Evolutionary conservation across 768 basidiomycete species (phyloP), one percentile per base, ranked within the genome.

Genomic region (Trametes gibbosa): DNA sequence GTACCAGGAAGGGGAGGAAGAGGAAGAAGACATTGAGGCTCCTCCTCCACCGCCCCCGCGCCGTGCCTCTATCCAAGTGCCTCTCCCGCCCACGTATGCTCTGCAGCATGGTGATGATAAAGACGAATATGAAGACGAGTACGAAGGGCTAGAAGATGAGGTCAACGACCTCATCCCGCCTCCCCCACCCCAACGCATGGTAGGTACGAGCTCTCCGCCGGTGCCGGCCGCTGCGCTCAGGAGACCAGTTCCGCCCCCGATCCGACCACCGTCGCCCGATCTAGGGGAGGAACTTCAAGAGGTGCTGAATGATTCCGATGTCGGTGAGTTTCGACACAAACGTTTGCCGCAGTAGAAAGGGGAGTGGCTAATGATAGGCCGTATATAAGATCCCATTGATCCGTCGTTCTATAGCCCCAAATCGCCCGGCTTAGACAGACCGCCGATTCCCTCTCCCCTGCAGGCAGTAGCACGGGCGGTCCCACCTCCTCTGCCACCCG

Each of bases 321-420:
- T 82, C 42, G 85, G 86, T 86, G 57, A 59, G 82, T 71, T 24
- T 13, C 3, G 8, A 23, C 12, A 24, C 29, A 45, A 23, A 7
- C 13, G 23, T 29, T 16, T 3, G 35, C 50, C 48, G 25, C 32
- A 13, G 17, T 5, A 25, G 14, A 21, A 34, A 32, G 25, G 5
- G 5, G 24, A 21, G 52, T 16, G 40, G 32, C n/a, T 60, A 25
- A 65, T 54, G 54, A 17, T 56, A 29, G 58, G 19, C 27, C 47
- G 21, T 53, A 35, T 51, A 16, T 63, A 89, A 48, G 87, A 89
- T 69, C 87, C 87, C 2, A 85, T 88, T 34, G 86, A 88, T 66
- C 87, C 87, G 19, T 64, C 70, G 7, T 86, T 86, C 74, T 78
- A 84, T 61, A 81, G 76, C 50, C 82, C 83, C 4, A 66, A 78